Evolutionary conservation across 2,329 filamentous ascomycete species (phyloP).

Genomic region (Microcera coccophila): DNA sequence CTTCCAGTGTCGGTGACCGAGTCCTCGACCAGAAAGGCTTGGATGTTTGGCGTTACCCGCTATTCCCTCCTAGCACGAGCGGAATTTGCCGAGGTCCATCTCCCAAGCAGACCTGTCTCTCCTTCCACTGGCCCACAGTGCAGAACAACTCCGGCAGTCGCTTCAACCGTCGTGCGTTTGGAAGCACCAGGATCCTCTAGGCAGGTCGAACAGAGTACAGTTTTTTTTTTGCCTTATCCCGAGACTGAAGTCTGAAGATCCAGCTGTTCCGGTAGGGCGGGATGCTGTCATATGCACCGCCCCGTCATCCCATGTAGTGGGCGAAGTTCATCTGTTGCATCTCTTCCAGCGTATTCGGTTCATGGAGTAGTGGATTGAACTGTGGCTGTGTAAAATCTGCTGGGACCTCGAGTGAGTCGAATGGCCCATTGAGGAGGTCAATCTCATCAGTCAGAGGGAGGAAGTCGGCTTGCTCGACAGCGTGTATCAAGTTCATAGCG

Average conservation of each 20-base stretch:
- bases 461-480: background rate
- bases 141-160: too few species aligned
- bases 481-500: background rate
- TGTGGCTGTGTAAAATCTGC: background rate
- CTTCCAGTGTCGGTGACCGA: too few species aligned
- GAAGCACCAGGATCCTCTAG: background rate
- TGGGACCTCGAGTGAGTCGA: background rate
- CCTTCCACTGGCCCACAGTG: too few species aligned
- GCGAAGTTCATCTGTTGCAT: background rate
- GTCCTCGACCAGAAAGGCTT: too few species aligned
- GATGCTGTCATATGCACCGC: background rate
- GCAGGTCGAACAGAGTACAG: background rate
- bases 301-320: background rate
- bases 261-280: background rate
- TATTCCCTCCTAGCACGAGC: too few species aligned
- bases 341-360: background rate
- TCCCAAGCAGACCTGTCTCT: too few species aligned
- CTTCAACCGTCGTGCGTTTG: background rate
- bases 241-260: background rate
- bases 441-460: conserved; percentile 3
- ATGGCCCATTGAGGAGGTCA: background rate
- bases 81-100: too few species aligned
- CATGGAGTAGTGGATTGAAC: background rate
- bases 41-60: too few species aligned
- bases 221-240: background rate